Evolutionary conservation across 768 basidiomycete species (phyloP).

Genomic region (Russula abietina): DNA sequence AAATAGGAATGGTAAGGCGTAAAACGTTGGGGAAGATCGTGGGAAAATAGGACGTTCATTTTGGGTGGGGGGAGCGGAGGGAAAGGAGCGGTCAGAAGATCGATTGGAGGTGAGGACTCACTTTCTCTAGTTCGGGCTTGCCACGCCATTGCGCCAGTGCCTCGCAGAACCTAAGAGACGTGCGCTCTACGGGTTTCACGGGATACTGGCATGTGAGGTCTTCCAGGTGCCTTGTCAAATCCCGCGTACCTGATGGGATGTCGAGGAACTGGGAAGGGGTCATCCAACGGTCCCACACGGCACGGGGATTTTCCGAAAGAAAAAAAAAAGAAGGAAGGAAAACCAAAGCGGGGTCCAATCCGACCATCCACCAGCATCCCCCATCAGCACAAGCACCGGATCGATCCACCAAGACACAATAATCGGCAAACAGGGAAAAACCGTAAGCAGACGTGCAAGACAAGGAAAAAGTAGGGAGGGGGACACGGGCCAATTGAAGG

Average conservation of each 20-base stretch:
- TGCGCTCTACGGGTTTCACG: constrained; percentile 73
- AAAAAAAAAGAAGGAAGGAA: not conserved
- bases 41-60: not conserved
- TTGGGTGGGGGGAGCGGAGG: not conserved
- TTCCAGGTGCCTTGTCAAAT: constrained; percentile 76
- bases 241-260: constrained; percentile 62
- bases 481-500: not conserved
- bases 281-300: not conserved
- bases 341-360: not conserved
- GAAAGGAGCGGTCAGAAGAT: no score
- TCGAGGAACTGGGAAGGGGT: constrained; percentile 57
- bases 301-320: not conserved
- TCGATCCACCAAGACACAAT: not conserved
- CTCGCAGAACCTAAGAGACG: constrained; percentile 73
- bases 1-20: no score
- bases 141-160: constrained; percentile 79
- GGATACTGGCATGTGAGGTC: constrained; percentile 73
- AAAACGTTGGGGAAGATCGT: no score
- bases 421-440: constrained; percentile 5
- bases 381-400: not conserved
- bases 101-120: constrained; percentile 29
- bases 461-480: not conserved
- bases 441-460: not conserved
- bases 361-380: not conserved
- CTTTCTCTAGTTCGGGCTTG: constrained; percentile 77